Conservation (phyloP, 176 grass and related monocot species). For the Pontederia paniculata region DNA sequence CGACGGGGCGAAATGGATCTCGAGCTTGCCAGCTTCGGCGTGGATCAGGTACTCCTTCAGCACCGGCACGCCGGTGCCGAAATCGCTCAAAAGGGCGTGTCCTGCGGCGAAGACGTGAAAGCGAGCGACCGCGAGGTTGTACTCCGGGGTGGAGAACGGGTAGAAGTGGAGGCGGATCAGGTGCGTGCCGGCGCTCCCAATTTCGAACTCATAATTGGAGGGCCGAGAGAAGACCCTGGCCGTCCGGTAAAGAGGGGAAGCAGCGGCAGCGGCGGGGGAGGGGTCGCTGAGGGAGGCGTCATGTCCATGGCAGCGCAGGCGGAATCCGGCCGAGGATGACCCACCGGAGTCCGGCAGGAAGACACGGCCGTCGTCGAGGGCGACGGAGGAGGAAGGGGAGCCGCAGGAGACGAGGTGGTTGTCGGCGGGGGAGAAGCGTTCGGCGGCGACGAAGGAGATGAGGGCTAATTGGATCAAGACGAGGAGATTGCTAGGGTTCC, state of each 20-base stretch:
- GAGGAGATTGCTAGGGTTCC: conserved; percentile 21
- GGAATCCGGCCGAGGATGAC: conserved; percentile 15
- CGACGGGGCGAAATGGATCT: conserved; percentile 62
- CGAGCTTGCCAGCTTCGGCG: conserved; percentile 41
- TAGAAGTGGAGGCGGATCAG: conserved; percentile 94
- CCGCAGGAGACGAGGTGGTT: conserved; percentile 88
- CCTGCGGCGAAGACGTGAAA: conserved; percentile 56
- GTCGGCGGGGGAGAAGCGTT: conserved; percentile 46
- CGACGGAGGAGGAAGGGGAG: conserved; percentile 17
- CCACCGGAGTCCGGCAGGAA: conserved; percentile 51
- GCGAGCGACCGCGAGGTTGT: conserved; percentile 44
- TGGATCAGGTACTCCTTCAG: conserved; percentile 76
- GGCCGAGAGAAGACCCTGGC: conserved; percentile 70
- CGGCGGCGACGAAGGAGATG: conserved; percentile 12
- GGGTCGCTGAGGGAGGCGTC: conserved; percentile 9
- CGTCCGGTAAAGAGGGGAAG: conserved; percentile 39
- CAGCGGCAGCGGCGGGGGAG: conserved; percentile 18
- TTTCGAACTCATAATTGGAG: conserved; percentile 56
- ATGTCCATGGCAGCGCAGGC: conserved; percentile 28
- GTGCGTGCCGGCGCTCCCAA: conserved; percentile 53
- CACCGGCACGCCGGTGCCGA: conserved; percentile 39
- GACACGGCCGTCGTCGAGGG: conserved; percentile 53
- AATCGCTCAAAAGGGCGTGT: conserved; percentile 60
- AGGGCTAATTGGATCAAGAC: conserved; percentile 17
- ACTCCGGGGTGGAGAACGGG: conserved; percentile 34